phyloP scores from a whole-genome alignment of 78 protist genomes.

The Planoprotostelium fungivorum region DNA sequence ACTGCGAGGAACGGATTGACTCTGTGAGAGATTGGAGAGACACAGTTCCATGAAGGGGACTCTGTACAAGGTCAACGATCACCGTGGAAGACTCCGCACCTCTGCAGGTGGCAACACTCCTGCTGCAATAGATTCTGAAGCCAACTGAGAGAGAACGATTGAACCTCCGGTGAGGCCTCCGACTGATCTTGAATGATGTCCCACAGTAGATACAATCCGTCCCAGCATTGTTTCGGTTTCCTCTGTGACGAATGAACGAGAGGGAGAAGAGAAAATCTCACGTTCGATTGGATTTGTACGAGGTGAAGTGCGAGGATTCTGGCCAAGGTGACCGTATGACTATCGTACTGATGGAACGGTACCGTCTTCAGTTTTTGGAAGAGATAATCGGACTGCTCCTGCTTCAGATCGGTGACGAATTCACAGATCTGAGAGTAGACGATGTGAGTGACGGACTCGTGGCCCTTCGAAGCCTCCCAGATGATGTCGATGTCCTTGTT shows the following conservation, averaged over 20 bases:
- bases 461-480: conserved; percentile 56
- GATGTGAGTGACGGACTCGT: conserved; percentile 48
- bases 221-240: neutral
- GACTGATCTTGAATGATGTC: conserved; percentile 20
- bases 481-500: conserved; percentile 47
- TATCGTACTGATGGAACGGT: conserved; percentile 16
- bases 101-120: conserved; percentile 13
- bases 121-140: conserved; percentile 16
- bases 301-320: no score
- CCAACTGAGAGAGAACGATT: conserved; percentile 2
- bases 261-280: conserved; percentile 1
- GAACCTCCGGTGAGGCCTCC: conserved; percentile 2
- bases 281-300: neutral
- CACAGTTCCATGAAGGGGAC: neutral
- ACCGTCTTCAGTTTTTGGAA: conserved; percentile 29
- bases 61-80: conserved; percentile 20
- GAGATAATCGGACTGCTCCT: conserved; percentile 29
- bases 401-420: conserved; percentile 14
- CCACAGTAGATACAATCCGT: conserved; percentile 25
- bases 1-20: neutral
- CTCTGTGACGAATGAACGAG: neutral
- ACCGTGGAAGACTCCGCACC: conserved; percentile 3
- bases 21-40: neutral
- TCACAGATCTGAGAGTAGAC: conserved; percentile 27
- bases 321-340: conserved; percentile 27